phyloP scores from a whole-genome alignment of 179 eudicot genomes.

The Silene vulgaris region DNA sequence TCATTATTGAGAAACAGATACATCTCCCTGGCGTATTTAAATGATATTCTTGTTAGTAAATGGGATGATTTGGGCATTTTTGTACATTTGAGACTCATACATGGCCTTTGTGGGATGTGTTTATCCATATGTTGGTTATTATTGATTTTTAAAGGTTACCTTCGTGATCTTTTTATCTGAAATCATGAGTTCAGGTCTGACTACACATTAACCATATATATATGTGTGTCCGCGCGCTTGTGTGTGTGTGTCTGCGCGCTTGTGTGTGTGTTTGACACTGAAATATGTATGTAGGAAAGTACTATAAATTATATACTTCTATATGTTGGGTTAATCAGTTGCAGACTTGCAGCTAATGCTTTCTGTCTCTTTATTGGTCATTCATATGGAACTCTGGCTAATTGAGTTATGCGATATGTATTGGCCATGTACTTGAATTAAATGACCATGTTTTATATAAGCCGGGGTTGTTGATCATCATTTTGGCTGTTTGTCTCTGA shows the following conservation, averaged over 20 bases:
- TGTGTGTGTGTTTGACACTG: not conserved
- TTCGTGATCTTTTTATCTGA: not conserved
- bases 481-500: constrained; percentile 1
- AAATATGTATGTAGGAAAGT: not conserved
- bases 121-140: not conserved
- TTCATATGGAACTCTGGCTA: not conserved
- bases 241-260: not conserved
- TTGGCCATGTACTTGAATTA: not conserved
- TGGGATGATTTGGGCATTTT: not conserved
- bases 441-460: not conserved
- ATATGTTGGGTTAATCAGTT: not conserved
- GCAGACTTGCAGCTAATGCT: not conserved
- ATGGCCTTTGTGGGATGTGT: not conserved
- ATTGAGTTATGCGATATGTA: not conserved
- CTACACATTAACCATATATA: too few species aligned
- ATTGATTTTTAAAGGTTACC: not conserved
- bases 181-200: too few species aligned
- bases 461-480: not conserved
- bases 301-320: not conserved
- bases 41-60: not conserved
- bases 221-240: too few species aligned
- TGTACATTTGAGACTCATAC: not conserved
- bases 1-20: not conserved
- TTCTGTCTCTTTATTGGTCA: not conserved
- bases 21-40: not conserved